Evolutionary conservation across 2,329 filamentous ascomycete species (phyloP).

Genomic region (Exophiala oligosperma): DNA sequence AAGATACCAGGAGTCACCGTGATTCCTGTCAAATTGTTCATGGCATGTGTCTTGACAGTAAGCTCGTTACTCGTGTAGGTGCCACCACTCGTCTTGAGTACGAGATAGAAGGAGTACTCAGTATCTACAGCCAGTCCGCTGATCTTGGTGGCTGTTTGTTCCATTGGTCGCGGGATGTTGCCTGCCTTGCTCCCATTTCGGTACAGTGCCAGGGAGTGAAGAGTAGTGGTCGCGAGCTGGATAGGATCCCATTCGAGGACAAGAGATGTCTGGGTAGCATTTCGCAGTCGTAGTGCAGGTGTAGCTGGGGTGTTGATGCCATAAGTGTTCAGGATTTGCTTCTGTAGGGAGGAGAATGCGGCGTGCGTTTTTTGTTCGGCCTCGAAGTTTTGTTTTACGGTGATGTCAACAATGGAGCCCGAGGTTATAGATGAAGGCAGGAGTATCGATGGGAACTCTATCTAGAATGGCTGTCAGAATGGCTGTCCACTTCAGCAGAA

Average conservation of each 20-base stretch:
- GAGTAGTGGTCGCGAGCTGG: slow-evolving; percentile 84
- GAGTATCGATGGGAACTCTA: slow-evolving; percentile 97
- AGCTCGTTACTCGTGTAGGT: slow-evolving; percentile 83
- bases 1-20: slow-evolving; percentile 90
- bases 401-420: slow-evolving; percentile 97
- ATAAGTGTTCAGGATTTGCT: slow-evolving; percentile 82
- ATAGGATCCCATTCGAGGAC: slow-evolving; percentile 98
- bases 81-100: slow-evolving; percentile 86
- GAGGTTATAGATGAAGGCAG: slow-evolving; percentile 93
- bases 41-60: slow-evolving; percentile 89
- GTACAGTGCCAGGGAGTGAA: slow-evolving; percentile 86
- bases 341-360: slow-evolving; percentile 81
- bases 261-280: slow-evolving; percentile 96
- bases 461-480: slow-evolving; percentile 56
- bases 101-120: slow-evolving; percentile 91
- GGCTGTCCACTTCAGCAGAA: background rate
- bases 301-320: slow-evolving; percentile 74
- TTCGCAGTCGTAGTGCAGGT: slow-evolving; percentile 84
- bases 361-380: slow-evolving; percentile 75
- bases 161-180: slow-evolving; percentile 81
- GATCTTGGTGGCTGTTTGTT: slow-evolving; percentile 95
- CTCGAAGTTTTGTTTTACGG: slow-evolving; percentile 79
- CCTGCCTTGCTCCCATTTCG: slow-evolving; percentile 96
- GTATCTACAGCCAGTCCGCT: slow-evolving; percentile 94
- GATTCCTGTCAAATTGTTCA: slow-evolving; percentile 95